A percentile compares a stretch with the other conserved stretches of the same genome.
These are phyloP conservation scores for Russula emetica DNA, from an alignment of 768 basidiomycete genomes.

Conservation along the genomic window DNA sequence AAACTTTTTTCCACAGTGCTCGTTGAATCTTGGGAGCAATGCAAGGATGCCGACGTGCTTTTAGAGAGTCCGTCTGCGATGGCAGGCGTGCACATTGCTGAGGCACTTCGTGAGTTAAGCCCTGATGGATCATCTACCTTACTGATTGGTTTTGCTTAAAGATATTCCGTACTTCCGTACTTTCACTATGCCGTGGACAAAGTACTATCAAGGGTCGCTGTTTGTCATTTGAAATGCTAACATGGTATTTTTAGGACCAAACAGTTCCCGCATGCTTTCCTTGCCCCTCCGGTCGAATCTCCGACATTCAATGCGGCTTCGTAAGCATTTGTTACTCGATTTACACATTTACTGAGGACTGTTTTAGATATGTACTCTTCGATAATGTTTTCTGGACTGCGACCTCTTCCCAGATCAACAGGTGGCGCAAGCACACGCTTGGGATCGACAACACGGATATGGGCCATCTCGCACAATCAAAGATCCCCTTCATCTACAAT, in stretches of 20 bases:
- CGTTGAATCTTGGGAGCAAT: constrained; percentile 56
- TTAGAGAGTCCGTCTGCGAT: constrained; percentile 66
- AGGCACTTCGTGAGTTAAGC: constrained; percentile 48
- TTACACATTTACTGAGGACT: not conserved
- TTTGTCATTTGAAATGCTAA: not conserved
- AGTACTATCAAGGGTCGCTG: constrained; percentile 34
- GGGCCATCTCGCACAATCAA: constrained; percentile 53
- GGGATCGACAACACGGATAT: constrained; percentile 52
- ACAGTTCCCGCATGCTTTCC: constrained; percentile 62
- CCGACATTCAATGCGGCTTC: constrained; percentile 57
- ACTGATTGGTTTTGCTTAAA: constrained; percentile 24
- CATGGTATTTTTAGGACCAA: constrained; percentile 39
- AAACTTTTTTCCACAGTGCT: constrained; percentile 41
- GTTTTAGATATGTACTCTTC: constrained; percentile 52
- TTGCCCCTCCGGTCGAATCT: constrained; percentile 58
- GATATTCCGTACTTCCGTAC: constrained; percentile 63
- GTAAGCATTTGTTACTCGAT: constrained; percentile 34
- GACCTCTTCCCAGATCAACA: constrained; percentile 59
- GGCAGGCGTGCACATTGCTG: constrained; percentile 70
- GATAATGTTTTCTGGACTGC: constrained; percentile 67
- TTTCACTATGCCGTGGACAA: constrained; percentile 61
- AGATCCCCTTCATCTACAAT: constrained; percentile 62
- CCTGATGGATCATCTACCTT: not conserved
- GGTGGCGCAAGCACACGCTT: constrained; percentile 54
- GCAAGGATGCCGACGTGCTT: constrained; percentile 60